Percentiles rank a stretch among this genome's conserved stretches.
These are phyloP conservation scores for Ascochyta koolunga DNA, from an alignment of 2,329 filamentous ascomycete species.

Conservation along the genomic window DNA sequence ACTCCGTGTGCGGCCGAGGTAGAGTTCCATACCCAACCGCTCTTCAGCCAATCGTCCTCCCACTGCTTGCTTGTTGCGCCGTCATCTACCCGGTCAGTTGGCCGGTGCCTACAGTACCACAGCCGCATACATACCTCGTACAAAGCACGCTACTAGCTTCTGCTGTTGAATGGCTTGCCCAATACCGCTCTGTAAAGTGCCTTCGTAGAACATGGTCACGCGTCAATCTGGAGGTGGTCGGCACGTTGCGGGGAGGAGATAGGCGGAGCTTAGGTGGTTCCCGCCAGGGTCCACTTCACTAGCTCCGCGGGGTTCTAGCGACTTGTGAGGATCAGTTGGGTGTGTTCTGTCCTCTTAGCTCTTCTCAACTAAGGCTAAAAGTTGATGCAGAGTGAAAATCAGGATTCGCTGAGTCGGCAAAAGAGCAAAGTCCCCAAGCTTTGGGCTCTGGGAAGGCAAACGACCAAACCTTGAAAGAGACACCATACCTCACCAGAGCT, in stretches of 20 bases:
- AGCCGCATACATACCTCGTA: constrained; percentile 64
- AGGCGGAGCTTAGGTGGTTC: constrained; percentile 4
- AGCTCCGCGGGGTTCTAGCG: constrained; percentile 4
- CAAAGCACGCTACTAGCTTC: constrained; percentile 84
- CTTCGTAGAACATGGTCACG: constrained; percentile 76
- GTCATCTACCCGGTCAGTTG: constrained; percentile 61
- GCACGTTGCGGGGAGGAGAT: constrained; percentile 14
- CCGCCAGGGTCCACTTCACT: constrained; percentile 6
- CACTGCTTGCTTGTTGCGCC: constrained; percentile 71
- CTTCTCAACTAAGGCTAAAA: background rate
- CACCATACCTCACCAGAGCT: background rate
- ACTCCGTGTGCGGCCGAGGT: background rate
- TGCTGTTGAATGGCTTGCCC: constrained; percentile 72
- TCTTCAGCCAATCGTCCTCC: constrained; percentile 70
- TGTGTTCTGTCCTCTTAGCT: background rate
- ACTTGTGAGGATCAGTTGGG: constrained; percentile 1
- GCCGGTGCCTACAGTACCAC: background rate
- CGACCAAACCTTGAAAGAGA: background rate
- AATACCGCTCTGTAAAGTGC: constrained; percentile 82
- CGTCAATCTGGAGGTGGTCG: constrained; percentile 1
- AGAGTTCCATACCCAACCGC: constrained; percentile 40
- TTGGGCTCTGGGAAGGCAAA: background rate
- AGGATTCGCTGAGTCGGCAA: too few species aligned
- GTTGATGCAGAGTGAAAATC: too few species aligned
- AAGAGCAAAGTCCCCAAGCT: background rate